Evolutionary conservation across 106 monocot species (phyloP), one percentile per base, ranked within the genome.

Genomic region (Xerophyta viscosa): DNA sequence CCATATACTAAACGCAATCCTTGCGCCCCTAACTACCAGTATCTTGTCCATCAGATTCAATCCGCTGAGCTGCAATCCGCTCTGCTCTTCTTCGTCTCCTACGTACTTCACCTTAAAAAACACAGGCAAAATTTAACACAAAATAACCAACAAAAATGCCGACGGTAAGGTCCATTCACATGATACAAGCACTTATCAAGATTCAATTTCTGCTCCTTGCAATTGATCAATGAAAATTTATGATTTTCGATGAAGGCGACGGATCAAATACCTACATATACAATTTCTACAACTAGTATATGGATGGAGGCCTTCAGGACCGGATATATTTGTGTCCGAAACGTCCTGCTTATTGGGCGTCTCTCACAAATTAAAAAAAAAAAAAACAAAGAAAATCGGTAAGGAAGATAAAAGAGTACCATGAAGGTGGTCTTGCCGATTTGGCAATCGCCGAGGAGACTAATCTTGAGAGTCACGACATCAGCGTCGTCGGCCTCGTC

Each of bases 351-450:
- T n/a, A n/a, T n/a, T n/a, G n/a, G n/a, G n/a, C n/a, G n/a, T n/a
- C n/a, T n/a, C n/a, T n/a, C n/a, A n/a, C n/a, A n/a, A n/a, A n/a
- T n/a, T n/a, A n/a, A n/a, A n/a, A n/a, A n/a, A n/a, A n/a, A n/a
- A n/a, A n/a, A 36, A 36, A 36, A 36, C 39, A 39, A 31, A 20
- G 41, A 25, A 48, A 17, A 24, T 48, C 0, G 2, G 22, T 8
- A 12, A 47, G 41, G 15, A 22, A n/a, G 14, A 52, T 28, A 54
- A 33, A 27, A 29, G 18, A 3, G 17, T 71, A 91, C 91, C 91
- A 92, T 79, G 79, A 92, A 92, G 50, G 79, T 86, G 1, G 92
- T 92, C 64, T 92, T 92, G 7, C 92, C 92, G 8, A 77, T 76
- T 20, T 50, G 72, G 58, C 82, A 73, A 46, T 92, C 92, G 9